Evolutionary conservation across 305 asterid genomes (phyloP).

Genomic region (Plantago coronopus): DNA sequence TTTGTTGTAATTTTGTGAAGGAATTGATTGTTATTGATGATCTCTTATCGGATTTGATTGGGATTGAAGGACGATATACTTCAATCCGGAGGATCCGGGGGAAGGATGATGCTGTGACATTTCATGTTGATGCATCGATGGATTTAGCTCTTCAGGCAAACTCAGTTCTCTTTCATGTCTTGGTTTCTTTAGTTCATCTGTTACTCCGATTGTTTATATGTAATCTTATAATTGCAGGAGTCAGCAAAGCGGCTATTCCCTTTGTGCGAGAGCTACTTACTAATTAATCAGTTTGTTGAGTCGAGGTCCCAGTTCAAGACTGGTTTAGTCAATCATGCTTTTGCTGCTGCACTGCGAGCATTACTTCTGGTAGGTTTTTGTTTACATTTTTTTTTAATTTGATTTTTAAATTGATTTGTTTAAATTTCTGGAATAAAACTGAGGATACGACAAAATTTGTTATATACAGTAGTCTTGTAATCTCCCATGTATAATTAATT

Average conservation of each 20-base stretch:
- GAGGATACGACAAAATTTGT: background rate
- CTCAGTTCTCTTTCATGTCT: conserved; percentile 10
- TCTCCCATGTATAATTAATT: background rate
- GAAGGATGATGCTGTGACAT: conserved; percentile 51
- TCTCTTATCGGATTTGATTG: conserved; percentile 72
- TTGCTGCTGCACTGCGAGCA: conserved; percentile 90
- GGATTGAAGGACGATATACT: conserved; percentile 85
- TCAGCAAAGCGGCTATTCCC: conserved; percentile 83
- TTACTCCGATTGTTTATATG: background rate
- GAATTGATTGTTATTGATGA: conserved; percentile 89
- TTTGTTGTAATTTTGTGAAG: conserved; percentile 39
- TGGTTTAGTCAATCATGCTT: conserved; percentile 95
- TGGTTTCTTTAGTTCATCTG: conserved; percentile 1
- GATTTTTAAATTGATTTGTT: no score
- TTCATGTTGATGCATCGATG: conserved; percentile 89
- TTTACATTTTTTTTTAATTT: background rate
- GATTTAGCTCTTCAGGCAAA: conserved; percentile 91
- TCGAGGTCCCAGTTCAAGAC: conserved; percentile 85
- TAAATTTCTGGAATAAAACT: background rate
- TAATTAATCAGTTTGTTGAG: conserved; percentile 82
- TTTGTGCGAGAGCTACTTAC: conserved; percentile 76
- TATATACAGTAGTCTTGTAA: background rate
- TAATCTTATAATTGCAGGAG: conserved; percentile 51
- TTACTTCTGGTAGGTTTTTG: conserved; percentile 73
- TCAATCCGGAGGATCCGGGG: conserved; percentile 62